Conservation (phyloP, 2,329 filamentous ascomycete genomes). For the Cryphonectria naterciae region DNA sequence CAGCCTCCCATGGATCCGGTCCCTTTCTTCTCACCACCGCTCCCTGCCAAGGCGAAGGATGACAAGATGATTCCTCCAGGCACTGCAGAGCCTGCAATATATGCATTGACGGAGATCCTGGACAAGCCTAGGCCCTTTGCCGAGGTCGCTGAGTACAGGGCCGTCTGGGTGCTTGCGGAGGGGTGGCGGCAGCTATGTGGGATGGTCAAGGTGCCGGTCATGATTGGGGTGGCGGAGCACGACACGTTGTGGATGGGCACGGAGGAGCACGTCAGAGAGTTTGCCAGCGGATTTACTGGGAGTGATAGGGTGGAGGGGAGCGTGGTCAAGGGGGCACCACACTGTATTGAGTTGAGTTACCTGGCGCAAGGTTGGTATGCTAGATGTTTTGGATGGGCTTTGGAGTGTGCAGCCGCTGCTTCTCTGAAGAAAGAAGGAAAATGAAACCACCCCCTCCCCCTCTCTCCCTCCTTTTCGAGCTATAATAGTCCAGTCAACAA, state of each 20-base stretch:
- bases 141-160: slow-evolving; percentile 26
- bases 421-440: neutral
- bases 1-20: slow-evolving; percentile 6
- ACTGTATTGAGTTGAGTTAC: slow-evolving; percentile 26
- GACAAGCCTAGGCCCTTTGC: slow-evolving; percentile 27
- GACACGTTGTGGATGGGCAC: slow-evolving; percentile 31
- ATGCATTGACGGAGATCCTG: slow-evolving; percentile 27
- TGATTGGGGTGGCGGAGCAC: slow-evolving; percentile 31
- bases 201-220: slow-evolving; percentile 29
- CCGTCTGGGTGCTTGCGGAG: slow-evolving; percentile 18
- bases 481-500: neutral
- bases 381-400: slow-evolving; percentile 21
- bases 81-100: slow-evolving; percentile 29
- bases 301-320: slow-evolving; percentile 31
- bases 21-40: slow-evolving; percentile 11
- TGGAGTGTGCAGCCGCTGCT: slow-evolving; percentile 20
- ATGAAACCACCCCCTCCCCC: too few relatives aligned
- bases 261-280: slow-evolving; percentile 29
- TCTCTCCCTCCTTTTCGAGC: too few relatives aligned
- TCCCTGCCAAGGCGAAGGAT: slow-evolving; percentile 28
- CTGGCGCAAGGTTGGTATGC: slow-evolving; percentile 24
- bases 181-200: slow-evolving; percentile 16
- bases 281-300: slow-evolving; percentile 25
- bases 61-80: slow-evolving; percentile 28
- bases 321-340: slow-evolving; percentile 20